phyloP scores from a whole-genome alignment of 2,329 filamentous ascomycete species.

The Aureobasidium sp. region DNA sequence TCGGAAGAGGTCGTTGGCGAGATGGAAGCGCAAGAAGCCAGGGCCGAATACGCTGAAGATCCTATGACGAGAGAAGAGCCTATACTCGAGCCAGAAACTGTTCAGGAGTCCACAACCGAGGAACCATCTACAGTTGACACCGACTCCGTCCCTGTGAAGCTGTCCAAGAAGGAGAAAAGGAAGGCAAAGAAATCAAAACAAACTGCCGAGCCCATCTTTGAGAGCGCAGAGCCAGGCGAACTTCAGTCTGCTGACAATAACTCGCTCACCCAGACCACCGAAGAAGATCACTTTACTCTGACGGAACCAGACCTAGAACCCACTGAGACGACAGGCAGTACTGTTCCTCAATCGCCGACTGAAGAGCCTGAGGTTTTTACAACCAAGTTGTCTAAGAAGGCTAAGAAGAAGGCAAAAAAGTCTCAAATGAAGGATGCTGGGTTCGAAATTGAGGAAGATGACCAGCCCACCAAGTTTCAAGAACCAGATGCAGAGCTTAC shows the following conservation, averaged over 20 bases:
- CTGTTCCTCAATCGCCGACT: no score
- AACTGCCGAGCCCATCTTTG: neutral
- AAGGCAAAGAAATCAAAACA: constrained; percentile 26
- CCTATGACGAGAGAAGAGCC: neutral
- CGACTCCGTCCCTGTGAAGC: constrained; percentile 20
- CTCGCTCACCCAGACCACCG: neutral
- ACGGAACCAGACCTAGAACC: neutral
- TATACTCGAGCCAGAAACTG: constrained; percentile 15
- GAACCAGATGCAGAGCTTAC: neutral
- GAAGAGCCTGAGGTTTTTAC: neutral
- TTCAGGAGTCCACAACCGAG: neutral
- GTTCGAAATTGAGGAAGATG: neutral
- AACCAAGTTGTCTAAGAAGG: constrained; percentile 27
- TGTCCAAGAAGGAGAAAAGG: constrained; percentile 39
- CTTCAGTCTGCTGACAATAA: neutral
- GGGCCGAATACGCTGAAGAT: neutral
- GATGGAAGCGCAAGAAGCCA: neutral
- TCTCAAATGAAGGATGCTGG: neutral
- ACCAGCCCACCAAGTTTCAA: neutral
- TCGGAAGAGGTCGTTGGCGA: neutral
- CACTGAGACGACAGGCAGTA: neutral
- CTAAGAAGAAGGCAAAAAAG: constrained; percentile 19
- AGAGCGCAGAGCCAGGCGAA: neutral
- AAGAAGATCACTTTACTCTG: neutral
- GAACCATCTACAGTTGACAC: neutral